These are phyloP conservation scores for Podospora tetraspora DNA, from an alignment of 495 filamentous ascomycete species.

Conservation along the genomic window DNA sequence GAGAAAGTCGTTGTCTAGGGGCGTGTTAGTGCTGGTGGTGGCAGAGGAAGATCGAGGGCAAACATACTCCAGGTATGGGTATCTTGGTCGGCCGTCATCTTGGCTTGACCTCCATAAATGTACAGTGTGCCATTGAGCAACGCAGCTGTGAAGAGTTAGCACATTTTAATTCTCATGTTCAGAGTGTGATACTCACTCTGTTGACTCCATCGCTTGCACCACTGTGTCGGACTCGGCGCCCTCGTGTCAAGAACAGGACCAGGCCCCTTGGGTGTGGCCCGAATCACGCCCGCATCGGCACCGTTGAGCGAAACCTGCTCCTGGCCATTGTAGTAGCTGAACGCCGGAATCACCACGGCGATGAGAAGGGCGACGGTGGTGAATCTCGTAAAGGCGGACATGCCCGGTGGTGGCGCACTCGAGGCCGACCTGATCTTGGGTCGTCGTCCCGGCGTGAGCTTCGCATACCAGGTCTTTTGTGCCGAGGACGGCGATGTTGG, in stretches of 20 bases:
- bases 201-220: conserved; percentile 64
- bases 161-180: neutral
- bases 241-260: conserved; percentile 33
- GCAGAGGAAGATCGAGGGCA: neutral
- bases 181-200: conserved; percentile 45
- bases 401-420: conserved; percentile 36
- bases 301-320: conserved; percentile 32
- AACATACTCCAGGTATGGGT: conserved; percentile 60
- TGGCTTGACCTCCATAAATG: conserved; percentile 66
- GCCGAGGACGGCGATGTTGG: conserved; percentile 13
- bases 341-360: conserved; percentile 46
- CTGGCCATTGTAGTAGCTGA: conserved; percentile 38
- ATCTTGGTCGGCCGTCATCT: conserved; percentile 46
- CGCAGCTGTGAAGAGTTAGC: conserved; percentile 31
- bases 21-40: conserved; percentile 20
- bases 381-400: conserved; percentile 37
- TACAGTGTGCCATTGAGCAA: conserved; percentile 68
- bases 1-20: conserved; percentile 63
- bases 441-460: conserved; percentile 31
- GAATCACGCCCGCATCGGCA: conserved; percentile 44
- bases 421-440: conserved; percentile 39
- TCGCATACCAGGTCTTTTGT: conserved; percentile 35
- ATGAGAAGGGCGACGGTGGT: conserved; percentile 49
- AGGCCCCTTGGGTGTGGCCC: conserved; percentile 17
- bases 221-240: conserved; percentile 45